Conservation (phyloP, 306 rosid species). For the Leucaena leucocephala region DNA sequence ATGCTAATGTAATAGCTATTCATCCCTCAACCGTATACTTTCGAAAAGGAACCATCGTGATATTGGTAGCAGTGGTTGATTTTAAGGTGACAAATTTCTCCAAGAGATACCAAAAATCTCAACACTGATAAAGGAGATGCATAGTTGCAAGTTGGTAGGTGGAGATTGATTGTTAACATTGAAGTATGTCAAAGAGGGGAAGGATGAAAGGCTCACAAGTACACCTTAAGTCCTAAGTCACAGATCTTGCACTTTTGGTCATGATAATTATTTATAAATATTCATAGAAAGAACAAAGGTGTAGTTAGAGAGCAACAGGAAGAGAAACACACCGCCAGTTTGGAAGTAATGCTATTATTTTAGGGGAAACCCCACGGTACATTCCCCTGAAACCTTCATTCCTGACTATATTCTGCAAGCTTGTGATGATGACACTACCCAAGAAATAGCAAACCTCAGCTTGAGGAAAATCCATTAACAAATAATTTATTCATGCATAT, state of each 20-base stretch:
- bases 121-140: no score
- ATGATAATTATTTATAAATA: not conserved
- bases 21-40: not conserved
- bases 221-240: constrained; percentile 11
- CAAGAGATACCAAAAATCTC: no score
- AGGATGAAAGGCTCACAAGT: not conserved
- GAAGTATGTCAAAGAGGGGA: not conserved
- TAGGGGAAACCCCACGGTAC: constrained; percentile 97
- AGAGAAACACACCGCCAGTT: constrained; percentile 87
- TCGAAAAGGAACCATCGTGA: constrained; percentile 16
- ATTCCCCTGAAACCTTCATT: constrained; percentile 86
- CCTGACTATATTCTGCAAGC: constrained; percentile 72
- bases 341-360: constrained; percentile 90
- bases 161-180: not conserved
- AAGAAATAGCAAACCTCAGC: constrained; percentile 35
- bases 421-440: constrained; percentile 79
- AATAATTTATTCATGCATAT: constrained; percentile 13
- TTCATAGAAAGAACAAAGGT: not conserved
- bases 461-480: constrained; percentile 15
- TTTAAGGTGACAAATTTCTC: not conserved
- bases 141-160: not conserved
- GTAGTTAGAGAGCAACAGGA: constrained; percentile 24
- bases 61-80: not conserved
- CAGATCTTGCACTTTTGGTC: constrained; percentile 5
- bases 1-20: no score